Percentiles rank a stretch among this genome's conserved stretches.
These are phyloP conservation scores for Xylaria sp. DNA, from an alignment of 2,329 filamentous ascomycete species.

Conservation along the genomic window DNA sequence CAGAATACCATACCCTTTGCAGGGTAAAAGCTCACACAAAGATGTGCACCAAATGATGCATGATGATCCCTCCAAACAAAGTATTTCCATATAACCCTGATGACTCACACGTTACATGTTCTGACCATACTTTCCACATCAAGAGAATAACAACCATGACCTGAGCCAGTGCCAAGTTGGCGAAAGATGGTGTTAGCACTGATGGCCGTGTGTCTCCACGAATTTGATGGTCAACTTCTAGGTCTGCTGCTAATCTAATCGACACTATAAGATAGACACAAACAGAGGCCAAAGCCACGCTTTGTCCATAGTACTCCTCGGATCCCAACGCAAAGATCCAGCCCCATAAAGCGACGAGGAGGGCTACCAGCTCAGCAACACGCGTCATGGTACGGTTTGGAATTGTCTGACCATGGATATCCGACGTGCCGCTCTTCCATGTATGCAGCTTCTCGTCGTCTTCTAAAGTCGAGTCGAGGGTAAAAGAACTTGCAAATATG, in stretches of 20 bases:
- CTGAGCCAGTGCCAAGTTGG: constrained; percentile 45
- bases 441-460: constrained; percentile 23
- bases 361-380: constrained; percentile 42
- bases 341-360: constrained; percentile 42
- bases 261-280: constrained; percentile 47
- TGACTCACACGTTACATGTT: constrained; percentile 30
- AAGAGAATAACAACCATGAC: constrained; percentile 43
- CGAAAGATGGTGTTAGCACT: constrained; percentile 41
- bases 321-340: constrained; percentile 46
- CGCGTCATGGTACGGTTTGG: constrained; percentile 42
- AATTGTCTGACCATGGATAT: background rate
- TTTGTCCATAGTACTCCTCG: constrained; percentile 44
- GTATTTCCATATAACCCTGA: constrained; percentile 44
- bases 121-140: constrained; percentile 47
- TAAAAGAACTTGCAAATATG: constrained; percentile 50
- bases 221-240: constrained; percentile 45
- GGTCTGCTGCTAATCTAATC: constrained; percentile 46
- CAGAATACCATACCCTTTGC: background rate
- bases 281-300: constrained; percentile 44
- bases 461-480: constrained; percentile 47
- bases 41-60: constrained; percentile 49
- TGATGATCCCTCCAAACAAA: constrained; percentile 45
- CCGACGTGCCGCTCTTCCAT: constrained; percentile 13
- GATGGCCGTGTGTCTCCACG: constrained; percentile 39
- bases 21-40: constrained; percentile 36